phyloP scores from a whole-genome alignment of 1,284 basidiomycete genomes.

The Anthracocystis panici-leucophaei region DNA sequence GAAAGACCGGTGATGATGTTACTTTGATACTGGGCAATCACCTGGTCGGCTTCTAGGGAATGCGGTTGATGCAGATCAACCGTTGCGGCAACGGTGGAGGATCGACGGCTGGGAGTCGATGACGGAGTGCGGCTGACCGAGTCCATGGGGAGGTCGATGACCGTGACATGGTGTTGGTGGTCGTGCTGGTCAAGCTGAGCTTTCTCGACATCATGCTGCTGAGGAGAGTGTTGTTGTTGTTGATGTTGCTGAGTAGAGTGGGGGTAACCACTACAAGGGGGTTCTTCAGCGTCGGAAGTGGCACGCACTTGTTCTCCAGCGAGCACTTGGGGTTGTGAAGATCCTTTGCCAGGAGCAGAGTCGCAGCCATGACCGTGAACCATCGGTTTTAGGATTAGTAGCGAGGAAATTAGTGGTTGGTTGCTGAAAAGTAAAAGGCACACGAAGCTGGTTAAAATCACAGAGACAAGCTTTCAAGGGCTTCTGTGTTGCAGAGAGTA shows the following conservation, averaged over 20 bases:
- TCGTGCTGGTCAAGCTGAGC: conserved; percentile 35
- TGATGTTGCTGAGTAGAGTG: conserved; percentile 29
- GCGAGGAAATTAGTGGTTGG: background rate
- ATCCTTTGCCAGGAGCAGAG: conserved; percentile 56
- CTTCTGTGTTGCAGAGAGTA: conserved; percentile 14
- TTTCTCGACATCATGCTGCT: conserved; percentile 33
- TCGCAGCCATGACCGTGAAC: conserved; percentile 51
- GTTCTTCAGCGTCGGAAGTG: conserved; percentile 52
- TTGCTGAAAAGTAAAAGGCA: conserved; percentile 14
- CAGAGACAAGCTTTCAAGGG: conserved; percentile 9
- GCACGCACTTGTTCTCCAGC: conserved; percentile 35
- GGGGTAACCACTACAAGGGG: conserved; percentile 61
- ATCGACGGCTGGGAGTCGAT: conserved; percentile 41
- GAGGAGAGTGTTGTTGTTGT: conserved; percentile 21
- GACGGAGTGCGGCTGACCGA: conserved; percentile 23
- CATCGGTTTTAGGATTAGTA: conserved; percentile 44
- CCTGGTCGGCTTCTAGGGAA: conserved; percentile 52
- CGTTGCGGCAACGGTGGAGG: conserved; percentile 53
- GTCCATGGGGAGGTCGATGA: conserved; percentile 34
- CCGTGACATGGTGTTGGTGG: conserved; percentile 30
- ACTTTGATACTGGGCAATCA: conserved; percentile 47
- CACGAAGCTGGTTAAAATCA: conserved; percentile 25
- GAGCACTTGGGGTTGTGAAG: conserved; percentile 52
- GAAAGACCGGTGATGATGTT: conserved; percentile 49
- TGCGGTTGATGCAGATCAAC: conserved; percentile 63